A percentile compares a stretch with the other conserved stretches of the same genome.
Evolutionary conservation across 257 asterid species (phyloP).

Genomic region (Nicotiana undulata): DNA sequence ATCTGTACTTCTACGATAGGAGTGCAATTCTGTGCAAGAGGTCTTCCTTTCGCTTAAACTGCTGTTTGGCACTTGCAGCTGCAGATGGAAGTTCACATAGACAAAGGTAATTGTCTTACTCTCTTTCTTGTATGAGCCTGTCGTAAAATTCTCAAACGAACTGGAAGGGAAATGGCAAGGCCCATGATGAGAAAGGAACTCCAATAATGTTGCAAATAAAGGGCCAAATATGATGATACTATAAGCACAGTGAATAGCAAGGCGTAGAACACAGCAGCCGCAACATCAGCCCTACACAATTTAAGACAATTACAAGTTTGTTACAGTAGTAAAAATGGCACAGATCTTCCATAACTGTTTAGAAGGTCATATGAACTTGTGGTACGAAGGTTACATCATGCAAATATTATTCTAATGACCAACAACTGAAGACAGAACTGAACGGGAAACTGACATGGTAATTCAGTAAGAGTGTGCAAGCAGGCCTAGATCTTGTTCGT

Average conservation of each 20-base stretch:
- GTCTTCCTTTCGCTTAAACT: conserved; percentile 3
- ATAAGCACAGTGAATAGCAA: conserved; percentile 39
- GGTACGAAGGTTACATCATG: background rate
- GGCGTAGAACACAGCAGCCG: conserved; percentile 44
- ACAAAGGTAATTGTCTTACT: conserved; percentile 51
- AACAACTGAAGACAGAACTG: background rate
- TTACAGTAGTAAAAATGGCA: background rate
- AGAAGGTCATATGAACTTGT: background rate
- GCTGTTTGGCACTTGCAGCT: background rate
- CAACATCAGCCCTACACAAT: conserved; percentile 57
- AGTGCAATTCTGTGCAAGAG: conserved; percentile 10
- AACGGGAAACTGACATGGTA: background rate
- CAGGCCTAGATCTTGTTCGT: background rate
- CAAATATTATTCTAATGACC: background rate
- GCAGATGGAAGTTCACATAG: conserved; percentile 25
- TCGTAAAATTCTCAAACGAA: conserved; percentile 50
- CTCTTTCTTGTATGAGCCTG: conserved; percentile 56
- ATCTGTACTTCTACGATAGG: background rate
- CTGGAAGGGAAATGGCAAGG: conserved; percentile 45
- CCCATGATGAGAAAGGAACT: conserved; percentile 38
- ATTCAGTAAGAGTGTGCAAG: background rate
- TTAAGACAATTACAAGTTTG: conserved; percentile 5
- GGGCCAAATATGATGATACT: conserved; percentile 48
- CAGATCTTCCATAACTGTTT: background rate
- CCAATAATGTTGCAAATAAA: conserved; percentile 50